Conservation (phyloP, 2,329 filamentous ascomycete species). For the Cladobotryum protrusum region DNA sequence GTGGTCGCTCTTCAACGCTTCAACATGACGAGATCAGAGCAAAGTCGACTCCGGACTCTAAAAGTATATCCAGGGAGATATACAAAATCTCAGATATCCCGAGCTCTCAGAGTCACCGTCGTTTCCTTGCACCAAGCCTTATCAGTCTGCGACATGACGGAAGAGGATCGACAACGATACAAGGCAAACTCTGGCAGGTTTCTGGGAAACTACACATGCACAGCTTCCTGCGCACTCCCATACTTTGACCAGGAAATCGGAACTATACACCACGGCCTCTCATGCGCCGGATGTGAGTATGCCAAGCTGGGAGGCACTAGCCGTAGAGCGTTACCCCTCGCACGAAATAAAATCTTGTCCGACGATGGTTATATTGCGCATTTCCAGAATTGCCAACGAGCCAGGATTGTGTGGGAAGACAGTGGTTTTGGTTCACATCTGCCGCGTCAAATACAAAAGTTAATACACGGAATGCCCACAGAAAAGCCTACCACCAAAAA, state of each 20-base stretch:
- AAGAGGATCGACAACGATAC: slow-evolving; percentile 2
- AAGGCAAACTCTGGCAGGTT: slow-evolving; percentile 6
- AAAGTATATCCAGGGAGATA: slow-evolving; percentile 3
- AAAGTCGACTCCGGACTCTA: slow-evolving; percentile 4
- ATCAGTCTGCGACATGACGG: not conserved
- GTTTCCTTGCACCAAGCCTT: slow-evolving; percentile 5
- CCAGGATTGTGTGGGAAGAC: no score
- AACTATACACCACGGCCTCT: not conserved
- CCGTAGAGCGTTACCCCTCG: no score
- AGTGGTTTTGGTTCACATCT: no score
- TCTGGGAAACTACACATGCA: not conserved
- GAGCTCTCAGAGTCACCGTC: slow-evolving; percentile 1
- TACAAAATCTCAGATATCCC: not conserved
- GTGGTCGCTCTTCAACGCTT: slow-evolving; percentile 5
- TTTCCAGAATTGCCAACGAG: no score
- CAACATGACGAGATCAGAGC: slow-evolving; percentile 2
- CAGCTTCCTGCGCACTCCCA: slow-evolving; percentile 8
- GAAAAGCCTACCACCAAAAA: no score
- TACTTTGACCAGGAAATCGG: slow-evolving; percentile 2
- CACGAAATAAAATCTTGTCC: no score
- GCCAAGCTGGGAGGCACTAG: no score
- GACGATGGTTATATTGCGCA: no score
- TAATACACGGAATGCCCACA: no score
- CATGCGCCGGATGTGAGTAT: slow-evolving; percentile 5
- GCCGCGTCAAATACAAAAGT: no score